Evolutionary conservation across 140 eudicot genomes (phyloP).

Genomic region (Ambrosia hybrid): DNA sequence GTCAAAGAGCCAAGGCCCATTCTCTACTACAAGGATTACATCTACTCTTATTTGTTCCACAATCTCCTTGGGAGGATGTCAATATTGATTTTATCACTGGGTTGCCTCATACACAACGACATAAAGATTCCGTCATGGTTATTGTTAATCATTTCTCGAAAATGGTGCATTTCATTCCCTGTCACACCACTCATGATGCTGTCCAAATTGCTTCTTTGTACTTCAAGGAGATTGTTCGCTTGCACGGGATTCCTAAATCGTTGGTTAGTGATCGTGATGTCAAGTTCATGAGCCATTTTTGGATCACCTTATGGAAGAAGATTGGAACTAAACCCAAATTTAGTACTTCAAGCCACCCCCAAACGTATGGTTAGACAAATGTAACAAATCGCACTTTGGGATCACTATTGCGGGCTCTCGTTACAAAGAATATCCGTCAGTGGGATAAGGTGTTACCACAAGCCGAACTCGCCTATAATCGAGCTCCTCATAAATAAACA

Average conservation of each 20-base stretch:
- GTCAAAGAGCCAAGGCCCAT: not conserved
- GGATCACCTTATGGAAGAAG: constrained; percentile 9
- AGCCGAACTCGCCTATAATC: not conserved
- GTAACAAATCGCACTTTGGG: not conserved
- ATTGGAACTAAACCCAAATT: not conserved
- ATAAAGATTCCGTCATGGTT: constrained; percentile 4
- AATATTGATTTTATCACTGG: not conserved
- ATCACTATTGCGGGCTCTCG: not conserved
- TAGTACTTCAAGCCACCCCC: not conserved
- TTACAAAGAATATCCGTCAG: not conserved
- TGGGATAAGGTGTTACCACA: not conserved
- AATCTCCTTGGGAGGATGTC: not conserved
- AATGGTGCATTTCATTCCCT: constrained; percentile 2
- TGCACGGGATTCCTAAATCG: not conserved
- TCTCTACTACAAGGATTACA: not conserved
- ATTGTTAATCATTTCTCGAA: constrained; percentile 12
- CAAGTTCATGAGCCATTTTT: constrained; percentile 8
- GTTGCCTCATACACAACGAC: not conserved
- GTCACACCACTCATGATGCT: constrained; percentile 7
- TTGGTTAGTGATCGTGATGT: constrained; percentile 4
- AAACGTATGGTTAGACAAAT: not conserved
- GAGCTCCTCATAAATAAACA: not conserved
- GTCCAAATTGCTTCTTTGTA: not conserved
- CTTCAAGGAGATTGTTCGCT: not conserved
- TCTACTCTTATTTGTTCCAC: not conserved